Percentiles rank a stretch among this genome's conserved stretches.
These are phyloP conservation scores for Monosporascus sp. DNA, from an alignment of 2,329 filamentous ascomycete species.

Conservation along the genomic window DNA sequence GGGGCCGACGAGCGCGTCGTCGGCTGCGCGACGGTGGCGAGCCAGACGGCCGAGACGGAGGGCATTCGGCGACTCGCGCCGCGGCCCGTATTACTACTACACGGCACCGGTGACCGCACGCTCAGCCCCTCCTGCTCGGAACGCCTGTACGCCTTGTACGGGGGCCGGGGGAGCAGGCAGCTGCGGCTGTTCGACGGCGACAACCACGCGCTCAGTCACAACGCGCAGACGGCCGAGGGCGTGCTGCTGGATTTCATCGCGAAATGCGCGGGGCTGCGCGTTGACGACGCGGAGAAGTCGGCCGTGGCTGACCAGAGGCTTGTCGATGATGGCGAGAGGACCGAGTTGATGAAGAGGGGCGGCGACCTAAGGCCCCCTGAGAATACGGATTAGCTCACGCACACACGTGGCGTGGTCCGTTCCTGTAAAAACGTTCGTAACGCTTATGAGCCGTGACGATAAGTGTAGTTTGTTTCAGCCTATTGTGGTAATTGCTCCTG, in stretches of 20 bases:
- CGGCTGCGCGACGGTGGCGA: constrained; percentile 33
- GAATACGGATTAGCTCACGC: constrained; percentile 1
- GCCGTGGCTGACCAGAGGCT: constrained; percentile 11
- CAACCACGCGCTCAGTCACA: constrained; percentile 34
- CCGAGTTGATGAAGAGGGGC: constrained; percentile 24
- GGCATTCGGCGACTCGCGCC: constrained; percentile 26
- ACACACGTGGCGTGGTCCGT: no score
- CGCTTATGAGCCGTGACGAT: no score
- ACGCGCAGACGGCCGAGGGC: constrained; percentile 30
- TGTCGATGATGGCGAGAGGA: constrained; percentile 17
- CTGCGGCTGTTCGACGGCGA: constrained; percentile 34
- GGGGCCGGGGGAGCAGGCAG: constrained; percentile 22
- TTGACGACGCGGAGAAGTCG: constrained; percentile 13
- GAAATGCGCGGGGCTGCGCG: constrained; percentile 23
- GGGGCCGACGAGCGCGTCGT: constrained; percentile 15
- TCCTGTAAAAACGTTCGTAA: no score
- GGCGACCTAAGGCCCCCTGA: constrained; percentile 30
- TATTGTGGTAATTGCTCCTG: no score
- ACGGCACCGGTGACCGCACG: constrained; percentile 32
- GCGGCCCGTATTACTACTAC: constrained; percentile 31
- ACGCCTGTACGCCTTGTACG: constrained; percentile 31
- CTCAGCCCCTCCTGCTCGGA: constrained; percentile 28
- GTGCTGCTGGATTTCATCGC: constrained; percentile 33
- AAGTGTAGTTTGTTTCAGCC: no score
- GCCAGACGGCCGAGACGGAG: constrained; percentile 31